Percentiles rank a stretch among this genome's conserved stretches.
These are phyloP conservation scores for Cucumis hystrix DNA, from an alignment of 306 rosid species.

Conservation along the genomic window DNA sequence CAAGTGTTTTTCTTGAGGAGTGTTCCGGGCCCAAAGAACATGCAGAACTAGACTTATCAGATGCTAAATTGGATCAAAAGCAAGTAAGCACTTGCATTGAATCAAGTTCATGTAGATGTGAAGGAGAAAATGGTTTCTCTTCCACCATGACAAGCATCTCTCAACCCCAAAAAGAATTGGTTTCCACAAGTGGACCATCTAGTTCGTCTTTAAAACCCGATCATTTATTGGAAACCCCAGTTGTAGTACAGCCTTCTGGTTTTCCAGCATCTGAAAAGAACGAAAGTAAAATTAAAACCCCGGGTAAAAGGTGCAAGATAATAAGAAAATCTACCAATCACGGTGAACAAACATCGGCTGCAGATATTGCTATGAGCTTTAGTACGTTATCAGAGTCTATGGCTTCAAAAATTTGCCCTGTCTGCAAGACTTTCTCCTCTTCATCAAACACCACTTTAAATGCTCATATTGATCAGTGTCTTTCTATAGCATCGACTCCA, in stretches of 20 bases:
- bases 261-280: slow-evolving; percentile 14
- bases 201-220: slow-evolving; percentile 14
- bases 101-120: slow-evolving; percentile 26
- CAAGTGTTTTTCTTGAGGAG: slow-evolving; percentile 12
- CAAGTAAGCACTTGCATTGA: slow-evolving; percentile 14
- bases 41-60: slow-evolving; percentile 6
- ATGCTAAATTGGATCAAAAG: slow-evolving; percentile 16
- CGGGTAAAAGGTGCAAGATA: slow-evolving; percentile 37
- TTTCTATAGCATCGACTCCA: slow-evolving; percentile 38
- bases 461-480: slow-evolving; percentile 59
- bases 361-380: slow-evolving; percentile 29
- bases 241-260: slow-evolving; percentile 15
- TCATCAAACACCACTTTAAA: slow-evolving; percentile 52
- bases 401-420: slow-evolving; percentile 53
- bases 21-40: slow-evolving; percentile 16
- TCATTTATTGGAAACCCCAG: slow-evolving; percentile 20
- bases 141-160: slow-evolving; percentile 28
- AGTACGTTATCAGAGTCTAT: slow-evolving; percentile 26
- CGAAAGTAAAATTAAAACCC: slow-evolving; percentile 14
- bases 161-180: slow-evolving; percentile 28
- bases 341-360: slow-evolving; percentile 22
- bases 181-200: slow-evolving; percentile 22
- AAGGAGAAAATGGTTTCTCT: slow-evolving; percentile 32
- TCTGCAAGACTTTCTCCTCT: slow-evolving; percentile 47
- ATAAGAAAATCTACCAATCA: slow-evolving; percentile 20